Percentiles rank a stretch among this genome's conserved stretches.
phyloP scores from a whole-genome alignment of 2,329 filamentous ascomycete species.

The Colletotrichum salicis region DNA sequence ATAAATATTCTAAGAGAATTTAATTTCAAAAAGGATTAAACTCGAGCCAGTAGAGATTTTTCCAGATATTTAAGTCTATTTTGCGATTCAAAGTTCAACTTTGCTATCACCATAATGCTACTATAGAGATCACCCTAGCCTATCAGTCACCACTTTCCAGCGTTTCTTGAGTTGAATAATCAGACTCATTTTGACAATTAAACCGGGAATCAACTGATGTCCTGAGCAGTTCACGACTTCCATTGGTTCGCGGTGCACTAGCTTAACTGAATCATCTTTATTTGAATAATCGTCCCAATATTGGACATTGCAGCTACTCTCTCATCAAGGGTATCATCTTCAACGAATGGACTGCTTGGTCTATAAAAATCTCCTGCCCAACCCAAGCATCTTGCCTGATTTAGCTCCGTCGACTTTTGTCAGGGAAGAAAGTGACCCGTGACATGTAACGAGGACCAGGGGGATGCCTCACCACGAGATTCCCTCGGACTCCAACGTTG shows the following conservation, averaged over 20 bases:
- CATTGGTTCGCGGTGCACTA: neutral
- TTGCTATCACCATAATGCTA: too few relatives aligned
- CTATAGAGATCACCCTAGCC: too few relatives aligned
- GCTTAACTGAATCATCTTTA: neutral
- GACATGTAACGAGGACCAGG: neutral
- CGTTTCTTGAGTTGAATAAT: neutral
- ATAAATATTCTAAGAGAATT: too few relatives aligned
- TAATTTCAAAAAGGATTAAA: too few relatives aligned
- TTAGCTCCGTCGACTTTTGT: neutral
- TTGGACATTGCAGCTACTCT: neutral
- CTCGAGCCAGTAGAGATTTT: too few relatives aligned
- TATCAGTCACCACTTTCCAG: too few relatives aligned
- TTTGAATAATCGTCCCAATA: too few relatives aligned
- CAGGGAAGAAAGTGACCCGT: conserved; percentile 9
- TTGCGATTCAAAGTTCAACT: too few relatives aligned
- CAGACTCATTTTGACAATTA: neutral
- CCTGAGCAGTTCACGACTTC: neutral
- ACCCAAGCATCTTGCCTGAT: neutral
- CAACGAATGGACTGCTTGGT: neutral
- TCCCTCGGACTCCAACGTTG: conserved; percentile 1
- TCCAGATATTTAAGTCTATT: too few relatives aligned
- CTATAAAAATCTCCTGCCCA: neutral
- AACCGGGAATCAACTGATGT: neutral
- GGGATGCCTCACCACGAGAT: neutral
- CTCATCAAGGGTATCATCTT: neutral